phyloP scores from a whole-genome alignment of 1,284 basidiomycete species.

The Pholiota adiposa region DNA sequence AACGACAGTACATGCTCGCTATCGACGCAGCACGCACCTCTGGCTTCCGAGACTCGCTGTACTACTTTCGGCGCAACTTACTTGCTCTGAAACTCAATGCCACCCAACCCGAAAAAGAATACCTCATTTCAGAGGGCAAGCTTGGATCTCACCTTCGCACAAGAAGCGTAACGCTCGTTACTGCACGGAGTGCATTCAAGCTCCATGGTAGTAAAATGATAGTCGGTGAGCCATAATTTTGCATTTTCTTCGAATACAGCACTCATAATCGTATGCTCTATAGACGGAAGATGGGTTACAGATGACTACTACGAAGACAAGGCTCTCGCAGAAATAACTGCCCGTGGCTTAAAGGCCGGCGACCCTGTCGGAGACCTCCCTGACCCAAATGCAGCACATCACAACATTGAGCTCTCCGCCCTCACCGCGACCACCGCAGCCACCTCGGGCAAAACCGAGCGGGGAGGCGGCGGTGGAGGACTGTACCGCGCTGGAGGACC shows the following conservation, averaged over 20 bases:
- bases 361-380: conserved; percentile 80
- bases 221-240: conserved; percentile 57
- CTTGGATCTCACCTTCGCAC: conserved; percentile 89
- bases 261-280: background rate
- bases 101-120: conserved; percentile 88
- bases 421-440: conserved; percentile 40
- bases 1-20: conserved; percentile 91
- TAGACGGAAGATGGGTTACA: conserved; percentile 88
- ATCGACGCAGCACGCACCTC: conserved; percentile 96
- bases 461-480: conserved; percentile 48
- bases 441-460: conserved; percentile 40
- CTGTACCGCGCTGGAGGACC: conserved; percentile 86
- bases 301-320: conserved; percentile 97
- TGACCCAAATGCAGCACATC: conserved; percentile 58
- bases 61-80: conserved; percentile 93
- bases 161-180: conserved; percentile 91
- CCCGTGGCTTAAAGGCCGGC: conserved; percentile 74
- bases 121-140: conserved; percentile 86
- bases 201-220: conserved; percentile 92
- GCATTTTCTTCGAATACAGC: background rate
- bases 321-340: conserved; percentile 70
- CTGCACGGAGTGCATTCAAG: conserved; percentile 93
- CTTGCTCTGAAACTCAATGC: conserved; percentile 90
- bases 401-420: conserved; percentile 49
- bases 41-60: conserved; percentile 95